phyloP scores from a whole-genome alignment of 164 flowering plant species.

The Saururus chinensis region DNA sequence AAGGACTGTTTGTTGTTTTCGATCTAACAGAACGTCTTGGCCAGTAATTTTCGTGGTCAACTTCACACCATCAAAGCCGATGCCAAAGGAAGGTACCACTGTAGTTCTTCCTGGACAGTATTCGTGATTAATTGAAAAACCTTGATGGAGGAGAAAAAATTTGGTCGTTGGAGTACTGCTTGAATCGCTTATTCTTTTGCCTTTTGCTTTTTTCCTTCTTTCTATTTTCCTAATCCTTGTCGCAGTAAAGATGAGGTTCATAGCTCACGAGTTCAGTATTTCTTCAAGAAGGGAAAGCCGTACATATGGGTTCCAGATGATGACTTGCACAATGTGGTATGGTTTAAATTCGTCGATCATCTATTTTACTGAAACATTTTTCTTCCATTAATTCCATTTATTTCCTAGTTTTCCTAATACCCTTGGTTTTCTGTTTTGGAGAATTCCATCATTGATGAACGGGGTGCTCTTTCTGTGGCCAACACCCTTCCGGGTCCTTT shows the following conservation, averaged over 20 bases:
- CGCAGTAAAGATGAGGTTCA: slow-evolving; percentile 58
- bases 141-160: no score
- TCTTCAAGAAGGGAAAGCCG: slow-evolving; percentile 61
- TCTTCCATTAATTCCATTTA: background rate
- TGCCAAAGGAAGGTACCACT: slow-evolving; percentile 75
- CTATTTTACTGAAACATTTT: background rate
- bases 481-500: slow-evolving; percentile 66
- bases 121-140: background rate
- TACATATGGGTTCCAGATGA: slow-evolving; percentile 71
- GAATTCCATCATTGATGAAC: slow-evolving; percentile 79
- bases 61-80: slow-evolving; percentile 79
- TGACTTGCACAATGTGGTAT: slow-evolving; percentile 82
- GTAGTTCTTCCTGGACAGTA: background rate
- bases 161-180: background rate
- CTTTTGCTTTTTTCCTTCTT: no score
- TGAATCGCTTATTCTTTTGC: background rate
- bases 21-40: slow-evolving; percentile 53
- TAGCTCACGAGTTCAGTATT: slow-evolving; percentile 59
- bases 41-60: slow-evolving; percentile 65
- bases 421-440: slow-evolving; percentile 6
- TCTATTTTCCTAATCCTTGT: slow-evolving; percentile 3
- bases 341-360: background rate
- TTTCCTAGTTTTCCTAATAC: background rate
- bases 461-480: slow-evolving; percentile 66
- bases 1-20: background rate